Conservation (phyloP, 2,329 filamentous ascomycete genomes). For the Cucurbitaria berberidis region DNA sequence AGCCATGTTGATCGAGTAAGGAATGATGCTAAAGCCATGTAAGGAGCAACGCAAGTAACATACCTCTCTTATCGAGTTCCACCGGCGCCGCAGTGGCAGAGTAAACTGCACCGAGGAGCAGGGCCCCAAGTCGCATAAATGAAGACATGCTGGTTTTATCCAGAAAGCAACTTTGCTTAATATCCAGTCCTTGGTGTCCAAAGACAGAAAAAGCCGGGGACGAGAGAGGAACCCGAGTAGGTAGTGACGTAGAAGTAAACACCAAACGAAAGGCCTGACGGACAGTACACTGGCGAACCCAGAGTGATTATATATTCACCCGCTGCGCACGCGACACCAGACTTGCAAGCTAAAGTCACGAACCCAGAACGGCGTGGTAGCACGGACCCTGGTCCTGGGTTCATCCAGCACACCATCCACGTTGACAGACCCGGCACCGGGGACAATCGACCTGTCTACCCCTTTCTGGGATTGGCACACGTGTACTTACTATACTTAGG, state of each 20-base stretch:
- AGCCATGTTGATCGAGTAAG: background rate
- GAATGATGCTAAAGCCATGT: background rate
- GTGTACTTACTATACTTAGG: slow-evolving; percentile 10
- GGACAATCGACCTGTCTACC: too few relatives aligned
- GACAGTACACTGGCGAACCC: background rate
- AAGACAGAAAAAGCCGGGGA: background rate
- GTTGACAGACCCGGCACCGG: too few relatives aligned
- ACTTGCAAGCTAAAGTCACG: background rate
- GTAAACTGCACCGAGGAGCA: slow-evolving; percentile 27
- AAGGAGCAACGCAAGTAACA: background rate
- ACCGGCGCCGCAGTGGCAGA: slow-evolving; percentile 35
- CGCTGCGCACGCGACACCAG: background rate
- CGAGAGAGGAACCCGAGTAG: background rate
- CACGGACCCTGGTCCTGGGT: background rate
- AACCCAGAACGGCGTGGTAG: background rate
- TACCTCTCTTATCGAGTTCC: slow-evolving; percentile 39
- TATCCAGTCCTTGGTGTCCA: background rate
- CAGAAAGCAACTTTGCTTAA: background rate
- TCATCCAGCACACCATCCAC: background rate
- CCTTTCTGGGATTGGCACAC: background rate
- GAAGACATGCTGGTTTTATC: slow-evolving; percentile 23
- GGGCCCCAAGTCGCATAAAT: slow-evolving; percentile 22
- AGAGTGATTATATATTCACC: background rate
- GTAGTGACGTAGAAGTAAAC: background rate
- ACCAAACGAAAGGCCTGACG: background rate